These are phyloP conservation scores for Paraphaeosphaeria minitans DNA, from an alignment of 2,329 filamentous ascomycete species.

Conservation along the genomic window DNA sequence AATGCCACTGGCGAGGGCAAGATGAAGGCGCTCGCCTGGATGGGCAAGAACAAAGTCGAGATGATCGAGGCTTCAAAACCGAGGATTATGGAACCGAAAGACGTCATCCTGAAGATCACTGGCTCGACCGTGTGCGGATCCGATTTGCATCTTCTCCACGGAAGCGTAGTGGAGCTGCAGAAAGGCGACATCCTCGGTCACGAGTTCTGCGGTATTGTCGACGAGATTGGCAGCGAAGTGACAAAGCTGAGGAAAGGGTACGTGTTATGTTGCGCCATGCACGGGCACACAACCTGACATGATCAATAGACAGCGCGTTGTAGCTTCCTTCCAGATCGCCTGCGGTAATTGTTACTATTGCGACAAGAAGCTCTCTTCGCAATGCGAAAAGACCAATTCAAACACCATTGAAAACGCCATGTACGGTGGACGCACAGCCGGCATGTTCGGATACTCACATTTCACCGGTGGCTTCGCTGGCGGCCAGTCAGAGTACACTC, in stretches of 20 bases:
- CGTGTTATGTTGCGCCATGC: slow-evolving; percentile 8
- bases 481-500: slow-evolving; percentile 84
- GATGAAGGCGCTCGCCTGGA: slow-evolving; percentile 84
- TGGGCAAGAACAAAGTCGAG: slow-evolving; percentile 78
- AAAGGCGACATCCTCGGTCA: slow-evolving; percentile 60
- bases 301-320: slow-evolving; percentile 62
- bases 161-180: slow-evolving; percentile 54
- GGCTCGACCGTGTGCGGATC: slow-evolving; percentile 67
- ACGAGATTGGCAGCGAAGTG: slow-evolving; percentile 51
- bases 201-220: slow-evolving; percentile 59
- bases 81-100: slow-evolving; percentile 71
- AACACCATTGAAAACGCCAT: slow-evolving; percentile 73
- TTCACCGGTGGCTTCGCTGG: slow-evolving; percentile 88
- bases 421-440: slow-evolving; percentile 79
- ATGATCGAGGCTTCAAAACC: slow-evolving; percentile 73
- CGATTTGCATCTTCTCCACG: slow-evolving; percentile 63
- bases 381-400: slow-evolving; percentile 79
- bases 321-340: slow-evolving; percentile 86
- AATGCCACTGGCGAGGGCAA: slow-evolving; percentile 58
- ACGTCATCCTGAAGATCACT: slow-evolving; percentile 82
- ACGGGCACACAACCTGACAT: background rate
- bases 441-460: slow-evolving; percentile 64
- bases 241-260: slow-evolving; percentile 51
- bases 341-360: slow-evolving; percentile 74
- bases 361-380: slow-evolving; percentile 75